Base-by-base conservation (phyloP, 2,329 filamentous ascomycete species). In the Trichoderma atrobrunneum region DNA sequence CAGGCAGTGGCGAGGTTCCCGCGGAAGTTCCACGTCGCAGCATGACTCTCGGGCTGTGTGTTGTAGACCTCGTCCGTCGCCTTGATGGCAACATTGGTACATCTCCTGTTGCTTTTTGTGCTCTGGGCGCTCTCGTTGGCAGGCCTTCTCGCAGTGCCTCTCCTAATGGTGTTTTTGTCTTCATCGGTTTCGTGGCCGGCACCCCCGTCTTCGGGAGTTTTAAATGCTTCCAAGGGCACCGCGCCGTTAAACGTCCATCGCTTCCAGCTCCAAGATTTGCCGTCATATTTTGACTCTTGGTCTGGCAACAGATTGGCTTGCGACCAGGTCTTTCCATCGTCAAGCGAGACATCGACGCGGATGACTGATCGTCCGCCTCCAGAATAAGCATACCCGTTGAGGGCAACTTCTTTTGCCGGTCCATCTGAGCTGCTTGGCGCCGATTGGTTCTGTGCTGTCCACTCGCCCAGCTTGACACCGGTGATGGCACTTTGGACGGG, bases 401-500 rank as follows among this genome's bases (percentile, higher is more conserved):
- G 78, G 1, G 82, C 80, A 21, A 86, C 78, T 21, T 77, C 60
- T 57, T 78, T 76, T 2, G 69, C 74, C 30, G 72, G 76, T 5
- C 3, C n/a, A 39, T 26, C 21, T 28, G 67, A 6, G 57, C 60
- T 18, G 34, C 32, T 28, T 10, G 60, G 70, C 6, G 26, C 39
- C 14, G 21, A 34, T 1, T 65, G 18, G n/a, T 6, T 10, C 6
- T 59, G 18, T 11, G 56, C 64, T 3, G 64, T 75, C 80, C 81
- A 82, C 5, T 82, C 79, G 8, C 84, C 84, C 0, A 86, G 79
- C 76, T 80, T 83, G 8, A 86, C 81, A 1, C 79, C 79, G 0
- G 90, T 91, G 69, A 92, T 90, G 64, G 90, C 90, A 72, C 88
- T 90, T 34, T 90, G 91, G 21, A 93, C 86, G 1, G 90, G 89